Percentiles rank a stretch among this genome's conserved stretches.
phyloP scores from a whole-genome alignment of 768 basidiomycete species.

The Pleurotus pulmonarius region DNA sequence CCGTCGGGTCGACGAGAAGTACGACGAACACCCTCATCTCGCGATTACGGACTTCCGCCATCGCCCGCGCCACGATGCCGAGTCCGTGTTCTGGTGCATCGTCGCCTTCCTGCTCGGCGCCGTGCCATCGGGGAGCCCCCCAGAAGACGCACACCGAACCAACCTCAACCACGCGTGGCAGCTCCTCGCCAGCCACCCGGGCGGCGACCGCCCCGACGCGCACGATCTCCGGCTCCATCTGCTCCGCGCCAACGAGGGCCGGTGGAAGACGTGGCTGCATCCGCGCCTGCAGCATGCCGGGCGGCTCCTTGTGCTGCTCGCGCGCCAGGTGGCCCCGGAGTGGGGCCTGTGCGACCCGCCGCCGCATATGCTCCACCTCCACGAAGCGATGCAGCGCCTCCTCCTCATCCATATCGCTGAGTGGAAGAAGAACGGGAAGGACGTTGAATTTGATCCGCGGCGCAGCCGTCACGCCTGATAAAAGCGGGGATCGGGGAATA shows the following conservation, averaged over 20 bases:
- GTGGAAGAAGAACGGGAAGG: neutral
- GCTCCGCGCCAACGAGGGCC: too few relatives aligned
- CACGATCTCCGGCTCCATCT: too few relatives aligned
- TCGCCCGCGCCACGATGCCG: constrained; percentile 5
- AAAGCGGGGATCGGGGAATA: too few relatives aligned
- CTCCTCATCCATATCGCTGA: neutral
- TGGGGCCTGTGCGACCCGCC: too few relatives aligned
- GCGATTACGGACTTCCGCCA: neutral
- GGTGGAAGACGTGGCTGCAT: constrained; percentile 3
- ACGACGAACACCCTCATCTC: neutral
- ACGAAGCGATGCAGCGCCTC: constrained; percentile 9
- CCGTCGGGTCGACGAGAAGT: neutral
- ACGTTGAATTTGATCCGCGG: neutral
- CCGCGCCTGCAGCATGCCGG: neutral
- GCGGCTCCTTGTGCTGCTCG: neutral
- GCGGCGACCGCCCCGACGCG: too few relatives aligned
- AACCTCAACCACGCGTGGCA: too few relatives aligned
- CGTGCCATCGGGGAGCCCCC: neutral
- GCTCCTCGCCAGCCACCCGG: too few relatives aligned
- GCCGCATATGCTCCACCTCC: neutral
- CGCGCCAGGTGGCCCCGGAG: neutral
- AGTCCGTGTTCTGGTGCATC: constrained; percentile 8
- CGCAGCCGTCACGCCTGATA: too few relatives aligned
- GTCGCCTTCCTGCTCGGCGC: neutral
- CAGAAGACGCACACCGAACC: neutral